phyloP scores from a whole-genome alignment of 768 basidiomycete genomes.

The Mrakia gelida region DNA sequence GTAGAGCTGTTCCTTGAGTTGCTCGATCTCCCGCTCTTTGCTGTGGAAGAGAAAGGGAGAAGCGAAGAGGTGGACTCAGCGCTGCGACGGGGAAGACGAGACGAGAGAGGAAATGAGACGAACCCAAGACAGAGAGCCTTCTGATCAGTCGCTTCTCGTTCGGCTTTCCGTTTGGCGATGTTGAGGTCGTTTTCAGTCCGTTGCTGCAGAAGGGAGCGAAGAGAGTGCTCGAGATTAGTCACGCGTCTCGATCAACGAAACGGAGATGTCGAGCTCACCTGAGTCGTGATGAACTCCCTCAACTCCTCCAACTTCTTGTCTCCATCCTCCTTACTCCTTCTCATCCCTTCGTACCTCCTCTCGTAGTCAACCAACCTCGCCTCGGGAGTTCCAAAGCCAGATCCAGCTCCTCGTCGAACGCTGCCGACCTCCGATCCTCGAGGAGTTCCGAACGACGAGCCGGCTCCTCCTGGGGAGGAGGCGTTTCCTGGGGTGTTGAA shows the following conservation, averaged over 20 bases:
- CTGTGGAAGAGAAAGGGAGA: background rate
- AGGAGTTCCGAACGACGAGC: background rate
- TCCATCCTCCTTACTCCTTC: conserved; percentile 1
- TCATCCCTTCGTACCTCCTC: conserved; percentile 8
- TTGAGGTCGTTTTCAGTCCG: conserved; percentile 61
- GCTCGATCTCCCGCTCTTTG: conserved; percentile 21
- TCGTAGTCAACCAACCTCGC: conserved; percentile 2
- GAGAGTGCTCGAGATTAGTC: background rate
- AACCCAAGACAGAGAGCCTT: conserved; percentile 67
- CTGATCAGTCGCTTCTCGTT: conserved; percentile 68
- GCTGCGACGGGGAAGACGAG: too few species aligned
- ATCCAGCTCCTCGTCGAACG: conserved; percentile 5
- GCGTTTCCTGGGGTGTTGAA: background rate
- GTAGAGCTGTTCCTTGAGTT: conserved; percentile 20
- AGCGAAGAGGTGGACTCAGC: background rate
- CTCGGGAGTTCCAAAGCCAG: conserved; percentile 8
- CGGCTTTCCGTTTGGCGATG: conserved; percentile 67
- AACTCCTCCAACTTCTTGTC: conserved; percentile 29
- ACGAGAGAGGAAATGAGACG: conserved; percentile 35
- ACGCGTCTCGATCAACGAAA: background rate
- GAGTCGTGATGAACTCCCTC: conserved; percentile 24
- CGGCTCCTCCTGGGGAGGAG: background rate
- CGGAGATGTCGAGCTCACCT: conserved; percentile 1
- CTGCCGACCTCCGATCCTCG: conserved; percentile 4
- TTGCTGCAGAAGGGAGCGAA: conserved; percentile 52